Evolutionary conservation across 352 stramenopile species (phyloP).

Genomic region (Aphanomyces euteiches): DNA sequence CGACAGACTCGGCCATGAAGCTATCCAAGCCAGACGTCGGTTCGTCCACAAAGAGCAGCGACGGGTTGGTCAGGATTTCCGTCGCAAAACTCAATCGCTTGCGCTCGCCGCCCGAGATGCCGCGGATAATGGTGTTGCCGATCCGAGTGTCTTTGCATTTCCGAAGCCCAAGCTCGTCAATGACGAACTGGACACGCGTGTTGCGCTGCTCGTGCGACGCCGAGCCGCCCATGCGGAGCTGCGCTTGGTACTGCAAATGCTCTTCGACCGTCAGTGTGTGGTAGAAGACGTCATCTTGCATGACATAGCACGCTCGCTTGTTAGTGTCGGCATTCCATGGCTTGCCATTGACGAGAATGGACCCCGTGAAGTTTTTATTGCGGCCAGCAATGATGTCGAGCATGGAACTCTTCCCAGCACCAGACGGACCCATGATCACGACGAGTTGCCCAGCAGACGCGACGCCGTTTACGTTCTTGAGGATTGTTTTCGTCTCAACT

Average conservation of each 20-base stretch:
- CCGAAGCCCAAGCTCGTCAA: slow-evolving; percentile 47
- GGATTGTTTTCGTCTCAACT: slow-evolving; percentile 42
- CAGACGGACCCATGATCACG: slow-evolving; percentile 59
- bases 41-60: slow-evolving; percentile 76
- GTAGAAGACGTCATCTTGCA: slow-evolving; percentile 90
- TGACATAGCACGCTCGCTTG: slow-evolving; percentile 72
- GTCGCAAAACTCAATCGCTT: slow-evolving; percentile 74
- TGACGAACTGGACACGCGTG: slow-evolving; percentile 37
- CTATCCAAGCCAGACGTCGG: slow-evolving; percentile 54
- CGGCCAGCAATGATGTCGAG: slow-evolving; percentile 50
- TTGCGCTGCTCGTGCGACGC: slow-evolving; percentile 31
- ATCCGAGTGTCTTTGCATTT: slow-evolving; percentile 48
- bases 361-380: slow-evolving; percentile 51
- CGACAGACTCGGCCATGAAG: slow-evolving; percentile 45
- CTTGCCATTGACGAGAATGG: slow-evolving; percentile 54
- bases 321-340: slow-evolving; percentile 36
- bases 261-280: slow-evolving; percentile 82
- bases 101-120: slow-evolving; percentile 67
- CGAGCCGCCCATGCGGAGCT: slow-evolving; percentile 52
- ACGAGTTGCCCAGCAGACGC: slow-evolving; percentile 36
- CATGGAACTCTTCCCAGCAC: slow-evolving; percentile 53
- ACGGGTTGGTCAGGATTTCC: slow-evolving; percentile 71
- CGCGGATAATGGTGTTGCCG: slow-evolving; percentile 40
- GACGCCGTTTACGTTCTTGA: slow-evolving; percentile 41
- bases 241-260: slow-evolving; percentile 75